Evolutionary conservation across 345 rosid genomes (phyloP), one percentile per base, ranked within the genome.

Genomic region (Gossypium australe): DNA sequence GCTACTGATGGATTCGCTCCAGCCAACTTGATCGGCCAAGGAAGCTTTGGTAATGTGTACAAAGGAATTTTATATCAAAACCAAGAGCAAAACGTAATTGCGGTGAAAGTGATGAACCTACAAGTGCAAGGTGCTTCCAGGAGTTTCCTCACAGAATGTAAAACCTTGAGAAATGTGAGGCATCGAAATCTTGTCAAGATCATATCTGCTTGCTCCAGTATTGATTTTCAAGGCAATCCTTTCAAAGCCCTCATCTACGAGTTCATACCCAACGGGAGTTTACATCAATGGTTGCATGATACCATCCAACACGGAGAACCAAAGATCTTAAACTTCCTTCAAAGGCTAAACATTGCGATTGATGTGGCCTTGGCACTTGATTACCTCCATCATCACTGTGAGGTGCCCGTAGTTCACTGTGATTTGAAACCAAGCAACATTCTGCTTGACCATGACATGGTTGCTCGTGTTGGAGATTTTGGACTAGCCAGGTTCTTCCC

Each of bases 391-490:
- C 68, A 72, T 63, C 69, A 76, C 1, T 68, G 16, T 18, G 67
- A 76, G 13, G 67, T 71, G 8, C 75, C 80, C 2, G 62, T 79
- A 25, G 71, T 82, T n/a, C 85, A 82, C 2, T 74, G 82, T 51
- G 85, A 87, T 71, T 60, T 86, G 34, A 87, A 87, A 77, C 91
- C 89, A 10, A 84, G 86, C 81, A 84, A 87, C 52, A 57, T 87
- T 79, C 86, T 86, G 59, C 82, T 84, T 0, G 82, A 78, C 43
- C 48, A 47, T 11, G 81, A 76, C 34, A 25, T 79, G 82, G 71
- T 58, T 17, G 84, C 79, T 0, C 79, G 44, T 27, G 79, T 81
- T 0, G 79, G 81, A 8, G 84, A 81, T n/a, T 84, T 84, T 38
- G 86, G 86, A 8, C 52, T 84, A 2, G 84, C 84, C 0, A 76